phyloP scores from a whole-genome alignment of 2,329 filamentous ascomycete species.

The Hypomyces perniciosus region DNA sequence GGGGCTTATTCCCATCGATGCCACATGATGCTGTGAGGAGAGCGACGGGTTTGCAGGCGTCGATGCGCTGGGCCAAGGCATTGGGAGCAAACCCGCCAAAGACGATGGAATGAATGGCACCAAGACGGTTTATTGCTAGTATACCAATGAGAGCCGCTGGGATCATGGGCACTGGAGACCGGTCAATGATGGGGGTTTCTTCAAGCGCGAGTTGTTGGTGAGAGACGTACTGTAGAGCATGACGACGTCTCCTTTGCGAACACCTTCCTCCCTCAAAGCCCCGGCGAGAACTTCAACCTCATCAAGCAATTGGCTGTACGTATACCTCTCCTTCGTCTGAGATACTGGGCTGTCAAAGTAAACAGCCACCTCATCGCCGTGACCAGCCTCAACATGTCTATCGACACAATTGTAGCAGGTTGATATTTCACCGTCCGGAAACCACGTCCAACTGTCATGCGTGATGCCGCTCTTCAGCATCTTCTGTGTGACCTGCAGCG shows the following conservation, averaged over 20 bases:
- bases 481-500: conserved; percentile 56
- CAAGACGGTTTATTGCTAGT: conserved; percentile 72
- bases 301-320: conserved; percentile 67
- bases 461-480: conserved; percentile 54
- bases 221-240: conserved; percentile 70
- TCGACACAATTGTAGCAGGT: conserved; percentile 91
- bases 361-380: conserved; percentile 68
- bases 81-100: conserved; percentile 85
- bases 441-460: conserved; percentile 84
- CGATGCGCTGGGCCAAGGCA: conserved; percentile 82
- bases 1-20: conserved; percentile 78
- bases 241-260: conserved; percentile 78
- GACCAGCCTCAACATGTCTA: conserved; percentile 75
- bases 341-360: conserved; percentile 87
- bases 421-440: conserved; percentile 79
- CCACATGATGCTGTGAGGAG: conserved; percentile 89
- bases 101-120: conserved; percentile 85
- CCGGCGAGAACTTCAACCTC: conserved; percentile 80
- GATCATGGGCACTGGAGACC: conserved; percentile 78
- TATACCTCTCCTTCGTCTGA: conserved; percentile 62
- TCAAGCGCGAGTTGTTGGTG: not conserved
- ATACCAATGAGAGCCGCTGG: conserved; percentile 82
- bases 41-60: conserved; percentile 67
- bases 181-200: not conserved
- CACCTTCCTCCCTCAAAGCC: conserved; percentile 74